Evolutionary conservation across 352 stramenopile genomes (phyloP), one percentile per base, ranked within the genome.

Genomic region (Globisporangium sylvaticum): DNA sequence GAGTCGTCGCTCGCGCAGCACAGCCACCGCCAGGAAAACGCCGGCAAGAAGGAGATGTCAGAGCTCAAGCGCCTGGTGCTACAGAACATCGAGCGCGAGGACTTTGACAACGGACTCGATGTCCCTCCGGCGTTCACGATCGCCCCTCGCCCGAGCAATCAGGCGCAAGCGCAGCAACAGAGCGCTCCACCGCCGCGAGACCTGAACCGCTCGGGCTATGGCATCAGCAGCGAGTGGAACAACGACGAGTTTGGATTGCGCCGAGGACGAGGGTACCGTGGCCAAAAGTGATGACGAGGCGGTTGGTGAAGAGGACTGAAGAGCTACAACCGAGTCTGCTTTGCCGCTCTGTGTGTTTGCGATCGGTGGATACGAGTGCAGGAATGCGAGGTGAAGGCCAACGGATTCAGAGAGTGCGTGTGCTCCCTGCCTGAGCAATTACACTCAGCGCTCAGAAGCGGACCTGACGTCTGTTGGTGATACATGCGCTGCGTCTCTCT

Each of bases 1-100:
- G 87, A 87, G 32, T 98, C 95, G 24, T 98, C 95, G 57, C 76
- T 99, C 42, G 97, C 95, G 7, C 85, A 93, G 69, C 89, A 97
- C 68, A 92, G 89, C 61, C 84, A 92, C 57, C 88, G 87, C 24
- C 89, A 97, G 63, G 87, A 96, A 69, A 81, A 92, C 57, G 86
- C 81, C 25, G 88, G 87, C 15, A 94, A 92, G 74, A 90, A 91
- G 65, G 86, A 96, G 65, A 80, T 91, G 69, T 91, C 81, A n/a
- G 88, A 96, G 71, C 70, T 96, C 24, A 96, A 96, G 75, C 88
- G 88, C 2, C 74, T 96, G 4, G 88, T 96, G 70, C 69, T 96
- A 48, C 85, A 93, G 66, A 94, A 92, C 62, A 83, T 95, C 60
- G 87, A 95, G 71, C 87, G 87, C 9, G 87, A 95, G 57, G 87